Conservation (phyloP, 2,329 filamentous ascomycete species). For the Trichoderma atrobrunneum region DNA sequence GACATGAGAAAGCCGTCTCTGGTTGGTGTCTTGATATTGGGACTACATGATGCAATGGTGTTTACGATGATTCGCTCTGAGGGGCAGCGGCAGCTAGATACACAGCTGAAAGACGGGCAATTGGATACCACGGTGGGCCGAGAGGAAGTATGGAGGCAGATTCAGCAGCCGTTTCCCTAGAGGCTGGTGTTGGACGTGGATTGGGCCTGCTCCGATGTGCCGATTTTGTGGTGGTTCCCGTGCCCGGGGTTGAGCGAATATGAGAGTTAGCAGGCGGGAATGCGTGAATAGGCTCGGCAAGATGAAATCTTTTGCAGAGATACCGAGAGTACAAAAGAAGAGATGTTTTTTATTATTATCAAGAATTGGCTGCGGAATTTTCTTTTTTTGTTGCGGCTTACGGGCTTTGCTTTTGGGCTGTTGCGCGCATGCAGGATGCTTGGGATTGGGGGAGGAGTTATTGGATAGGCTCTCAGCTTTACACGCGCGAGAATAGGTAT, state of each 20-base stretch:
- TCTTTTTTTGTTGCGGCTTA: background rate
- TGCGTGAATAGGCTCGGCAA: background rate
- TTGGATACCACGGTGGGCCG: constrained; percentile 12
- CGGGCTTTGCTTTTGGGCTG: constrained; percentile 3
- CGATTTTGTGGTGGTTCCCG: background rate
- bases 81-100: background rate
- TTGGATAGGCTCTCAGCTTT: constrained; percentile 6
- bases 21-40: constrained; percentile 16
- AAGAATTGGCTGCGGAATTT: background rate
- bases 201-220: background rate
- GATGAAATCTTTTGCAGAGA: background rate
- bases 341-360: background rate
- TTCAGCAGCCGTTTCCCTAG: background rate
- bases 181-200: background rate
- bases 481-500: constrained; percentile 10
- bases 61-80: constrained; percentile 17
- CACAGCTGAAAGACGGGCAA: background rate
- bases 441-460: constrained; percentile 6
- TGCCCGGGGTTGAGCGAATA: constrained; percentile 2
- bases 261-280: background rate
- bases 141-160: background rate
- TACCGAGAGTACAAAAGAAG: constrained; percentile 2
- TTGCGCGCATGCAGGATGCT: background rate
- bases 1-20: background rate
- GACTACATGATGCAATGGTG: constrained; percentile 21